Base-by-base conservation (phyloP, 495 filamentous ascomycete genomes). In the Xylaria venustula region DNA sequence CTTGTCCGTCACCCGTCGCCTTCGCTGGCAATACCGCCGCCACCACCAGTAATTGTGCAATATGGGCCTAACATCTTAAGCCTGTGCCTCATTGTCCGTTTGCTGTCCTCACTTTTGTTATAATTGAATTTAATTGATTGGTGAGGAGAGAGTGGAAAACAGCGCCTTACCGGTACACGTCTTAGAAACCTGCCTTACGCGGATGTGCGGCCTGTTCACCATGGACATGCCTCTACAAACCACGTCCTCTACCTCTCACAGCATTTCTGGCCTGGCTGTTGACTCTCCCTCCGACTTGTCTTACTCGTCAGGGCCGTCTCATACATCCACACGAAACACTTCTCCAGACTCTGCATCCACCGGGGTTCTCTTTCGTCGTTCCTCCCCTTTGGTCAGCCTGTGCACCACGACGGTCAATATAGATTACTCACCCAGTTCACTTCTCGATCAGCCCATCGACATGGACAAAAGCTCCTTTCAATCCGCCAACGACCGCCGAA, bases 381-480 rank as follows among this genome's bases (percentile, higher is more conserved):
- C 61, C 20, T 64, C 60, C 7, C 56, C 60, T 17, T 62, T 67
- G 17, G 28, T 67, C 12, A 62, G 67, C 51, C 22, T 69, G n/a
- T 26, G 20, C 12, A 34, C 36, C 9, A 14, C 53, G 55, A 44
- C 36, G 44, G 28, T 51, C 48, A 42, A 56, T 60, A 54, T 64
- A 61, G 60, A 66, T 17, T 42, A 54, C 32, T 58, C 41, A 2
- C 51, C 58, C 14, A 62, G 55, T 41, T 44, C 60, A 22, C 30
- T 49, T 1, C 53, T 62, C 22, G 54, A 69, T 0, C 54, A 2
- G 5, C 55, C 51, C 14, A 30, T 57, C 4, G 64, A 61, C n/a
- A 71, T 69, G 66, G 66, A 71, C 37, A 52, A 61, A 19, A 65
- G 67, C 26, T 61, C 64, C 0, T 71, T 71, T 44, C 66, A 71